Evolutionary conservation across 176 grass and related monocot genomes (phyloP), one percentile per base, ranked within the genome.

Genomic region (Dendrocalamus sinicus): DNA sequence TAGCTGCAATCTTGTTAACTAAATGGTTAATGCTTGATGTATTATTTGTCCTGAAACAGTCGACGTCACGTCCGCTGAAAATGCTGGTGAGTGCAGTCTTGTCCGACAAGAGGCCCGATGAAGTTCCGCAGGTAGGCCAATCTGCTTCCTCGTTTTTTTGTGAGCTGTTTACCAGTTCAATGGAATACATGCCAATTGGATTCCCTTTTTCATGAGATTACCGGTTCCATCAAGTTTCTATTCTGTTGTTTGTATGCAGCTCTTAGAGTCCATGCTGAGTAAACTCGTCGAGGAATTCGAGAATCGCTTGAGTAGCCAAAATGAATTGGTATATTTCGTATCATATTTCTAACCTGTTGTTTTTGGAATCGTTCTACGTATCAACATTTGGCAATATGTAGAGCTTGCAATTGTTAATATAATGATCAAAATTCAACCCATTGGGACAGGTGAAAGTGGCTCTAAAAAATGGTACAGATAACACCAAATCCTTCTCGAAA

Each of bases 231-330:
- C 4, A 61, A 43, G 80, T 77, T 79, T 78, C 75, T 75, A 54
- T 51, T n/a, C 37, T 84, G 40, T 70, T 67, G 61, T 75, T 80
- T 79, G 67, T 43, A 61, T 94, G 83, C 89, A 99, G 96, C 90
- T 99, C 81, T 77, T 99, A 50, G 94, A 96, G 75, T 99, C 94
- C 45, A 84, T 99, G 92, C 67, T 99, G 86, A 70, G 67, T 72
- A 99, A 94, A 87, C 89, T 99, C 51, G 90, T 96, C 6, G 92
- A 96, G 86, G 94, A 96, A 86, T 92, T 99, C 54, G 96, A 99
- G 73, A 88, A 77, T 74, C 90, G 90, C 63, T 58, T 99, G 57
- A 88, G 22, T 64, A 85, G 48, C 35, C 94, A 99, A 90, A 96
- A 92, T 85, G 90, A 92, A 61, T 69, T 91, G 90, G 96, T 96